These are phyloP conservation scores for Lantana camara DNA, from an alignment of 257 asterid genomes.

Conservation along the genomic window DNA sequence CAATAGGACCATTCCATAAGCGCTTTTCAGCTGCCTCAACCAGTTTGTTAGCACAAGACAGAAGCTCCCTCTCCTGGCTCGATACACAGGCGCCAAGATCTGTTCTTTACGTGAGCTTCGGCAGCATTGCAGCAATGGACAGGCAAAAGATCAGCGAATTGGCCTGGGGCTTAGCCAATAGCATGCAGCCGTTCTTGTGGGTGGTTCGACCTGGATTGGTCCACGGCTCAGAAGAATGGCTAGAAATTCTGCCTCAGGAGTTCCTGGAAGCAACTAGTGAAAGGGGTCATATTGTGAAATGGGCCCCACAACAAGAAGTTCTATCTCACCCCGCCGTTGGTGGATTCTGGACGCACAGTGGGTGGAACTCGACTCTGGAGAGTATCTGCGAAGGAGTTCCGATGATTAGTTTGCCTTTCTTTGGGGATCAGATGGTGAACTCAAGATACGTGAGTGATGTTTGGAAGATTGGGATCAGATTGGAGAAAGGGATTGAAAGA, in stretches of 20 bases:
- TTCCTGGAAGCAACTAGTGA: conserved; percentile 25
- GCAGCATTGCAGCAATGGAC: conserved; percentile 43
- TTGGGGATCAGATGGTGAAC: conserved; percentile 41
- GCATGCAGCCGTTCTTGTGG: conserved; percentile 48
- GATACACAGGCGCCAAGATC: conserved; percentile 40
- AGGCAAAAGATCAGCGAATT: conserved; percentile 31
- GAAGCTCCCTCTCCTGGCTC: conserved; percentile 48
- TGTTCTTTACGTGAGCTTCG: conserved; percentile 52
- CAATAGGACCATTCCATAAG: conserved; percentile 45
- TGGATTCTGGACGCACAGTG: conserved; percentile 47
- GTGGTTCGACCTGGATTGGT: conserved; percentile 49
- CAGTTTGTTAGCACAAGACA: conserved; percentile 43
- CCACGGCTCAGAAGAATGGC: conserved; percentile 27
- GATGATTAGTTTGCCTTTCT: conserved; percentile 40
- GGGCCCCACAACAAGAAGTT: conserved; percentile 57
- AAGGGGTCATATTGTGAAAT: conserved; percentile 41
- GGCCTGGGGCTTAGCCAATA: conserved; percentile 52
- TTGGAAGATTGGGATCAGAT: conserved; percentile 38
- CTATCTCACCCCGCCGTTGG: conserved; percentile 39
- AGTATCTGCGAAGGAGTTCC: conserved; percentile 46
- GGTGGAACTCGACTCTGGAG: conserved; percentile 50
- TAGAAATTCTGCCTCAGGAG: conserved; percentile 29
- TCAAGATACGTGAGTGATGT: conserved; percentile 32
- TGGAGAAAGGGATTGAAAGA: conserved; percentile 36
- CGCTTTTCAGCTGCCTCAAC: conserved; percentile 37